A percentile compares a stretch with the other conserved stretches of the same genome.
These are phyloP conservation scores for Candida bentonensis DNA, from an alignment of 805 yeast genomes.

Conservation along the genomic window DNA sequence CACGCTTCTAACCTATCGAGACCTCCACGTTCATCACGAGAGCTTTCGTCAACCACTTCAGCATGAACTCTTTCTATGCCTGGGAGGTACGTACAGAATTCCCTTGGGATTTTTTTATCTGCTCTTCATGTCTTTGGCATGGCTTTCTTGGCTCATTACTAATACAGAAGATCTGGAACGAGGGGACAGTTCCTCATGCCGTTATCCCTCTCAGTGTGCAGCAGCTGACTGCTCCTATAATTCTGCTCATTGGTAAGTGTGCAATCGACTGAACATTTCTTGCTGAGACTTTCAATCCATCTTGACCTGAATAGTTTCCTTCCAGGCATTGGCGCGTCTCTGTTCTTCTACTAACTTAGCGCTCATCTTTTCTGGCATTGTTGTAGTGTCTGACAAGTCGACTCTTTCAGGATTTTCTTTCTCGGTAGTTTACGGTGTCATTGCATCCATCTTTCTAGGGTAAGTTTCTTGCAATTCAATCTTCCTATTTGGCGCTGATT, in stretches of 20 bases:
- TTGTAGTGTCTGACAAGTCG: background rate
- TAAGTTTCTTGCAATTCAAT: background rate
- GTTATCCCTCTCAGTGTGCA: background rate
- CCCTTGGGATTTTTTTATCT: no score
- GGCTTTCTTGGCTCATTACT: no score
- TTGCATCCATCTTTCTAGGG: background rate
- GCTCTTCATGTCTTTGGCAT: no score
- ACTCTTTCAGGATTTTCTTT: background rate
- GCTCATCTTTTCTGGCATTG: background rate
- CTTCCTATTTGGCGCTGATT: background rate
- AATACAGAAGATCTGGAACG: no score
- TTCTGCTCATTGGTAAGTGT: background rate
- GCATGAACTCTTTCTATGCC: background rate
- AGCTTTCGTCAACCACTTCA: no score
- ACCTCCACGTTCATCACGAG: no score
- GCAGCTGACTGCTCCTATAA: background rate
- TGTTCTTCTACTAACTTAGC: background rate
- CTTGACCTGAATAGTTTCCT: no score
- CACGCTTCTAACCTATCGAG: no score
- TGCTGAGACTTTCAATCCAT: no score
- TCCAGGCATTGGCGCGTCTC: background rate
- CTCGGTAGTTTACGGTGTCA: background rate
- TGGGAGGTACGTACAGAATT: background rate
- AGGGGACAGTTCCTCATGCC: no score
- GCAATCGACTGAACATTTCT: no score